A percentile compares a stretch with the other conserved stretches of the same genome.
Conservation (phyloP, 2,329 filamentous ascomycete species). For the Hymenoscyphus fructigenus region DNA sequence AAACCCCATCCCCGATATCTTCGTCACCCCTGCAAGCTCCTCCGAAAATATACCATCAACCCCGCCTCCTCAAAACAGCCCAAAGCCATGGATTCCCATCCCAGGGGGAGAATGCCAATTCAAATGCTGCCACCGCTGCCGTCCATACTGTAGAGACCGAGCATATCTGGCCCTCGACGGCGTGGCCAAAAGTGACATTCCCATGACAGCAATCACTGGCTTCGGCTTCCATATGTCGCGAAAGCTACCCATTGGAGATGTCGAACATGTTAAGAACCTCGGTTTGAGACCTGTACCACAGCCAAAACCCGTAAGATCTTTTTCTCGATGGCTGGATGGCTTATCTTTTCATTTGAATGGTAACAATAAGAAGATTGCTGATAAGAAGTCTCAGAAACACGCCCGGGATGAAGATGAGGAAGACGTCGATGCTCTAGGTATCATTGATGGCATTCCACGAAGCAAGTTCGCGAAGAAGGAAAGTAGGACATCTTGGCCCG, state of each 20-base stretch:
- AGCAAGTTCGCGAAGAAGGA: too few relatives aligned
- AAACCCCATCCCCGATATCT: constrained; percentile 2
- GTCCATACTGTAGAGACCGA: constrained; percentile 44
- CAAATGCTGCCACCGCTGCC: constrained; percentile 51
- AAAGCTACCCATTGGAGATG: constrained; percentile 41
- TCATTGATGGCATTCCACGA: too few relatives aligned
- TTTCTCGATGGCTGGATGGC: too few relatives aligned
- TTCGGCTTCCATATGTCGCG: constrained; percentile 50
- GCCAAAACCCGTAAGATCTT: constrained; percentile 20
- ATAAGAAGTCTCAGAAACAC: too few relatives aligned
- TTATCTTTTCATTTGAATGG: too few relatives aligned
- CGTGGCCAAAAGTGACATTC: constrained; percentile 50
- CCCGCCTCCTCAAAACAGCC: background rate
- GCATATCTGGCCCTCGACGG: constrained; percentile 51
- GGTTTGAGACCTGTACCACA: constrained; percentile 26
- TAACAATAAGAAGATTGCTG: too few relatives aligned
- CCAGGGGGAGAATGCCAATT: constrained; percentile 47
- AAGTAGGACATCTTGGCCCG: too few relatives aligned
- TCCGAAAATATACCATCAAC: background rate
- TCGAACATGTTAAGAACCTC: constrained; percentile 29
- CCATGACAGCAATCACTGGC: constrained; percentile 49
- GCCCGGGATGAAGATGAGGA: too few relatives aligned
- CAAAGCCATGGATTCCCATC: constrained; percentile 41
- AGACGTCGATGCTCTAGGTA: too few relatives aligned
- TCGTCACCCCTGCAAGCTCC: background rate